Conservation (phyloP, 345 rosid species). For the Acer campestre region DNA sequence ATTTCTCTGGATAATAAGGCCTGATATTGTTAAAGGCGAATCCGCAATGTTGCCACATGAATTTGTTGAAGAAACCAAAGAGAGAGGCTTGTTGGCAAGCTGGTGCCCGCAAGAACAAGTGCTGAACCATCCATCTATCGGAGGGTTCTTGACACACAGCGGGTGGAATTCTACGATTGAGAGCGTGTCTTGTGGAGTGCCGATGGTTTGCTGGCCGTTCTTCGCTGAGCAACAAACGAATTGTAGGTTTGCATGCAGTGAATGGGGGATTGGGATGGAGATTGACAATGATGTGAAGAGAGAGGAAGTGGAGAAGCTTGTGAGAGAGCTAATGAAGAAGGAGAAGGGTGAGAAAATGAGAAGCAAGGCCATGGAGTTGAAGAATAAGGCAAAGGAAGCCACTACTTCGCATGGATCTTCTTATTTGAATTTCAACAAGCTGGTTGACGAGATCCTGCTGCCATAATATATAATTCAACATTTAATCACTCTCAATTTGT, state of each 20-base stretch:
- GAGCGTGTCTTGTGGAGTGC: neutral
- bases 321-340: neutral
- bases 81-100: neutral
- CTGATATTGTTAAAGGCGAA: neutral
- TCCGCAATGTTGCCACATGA: neutral
- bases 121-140: neutral
- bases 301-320: neutral
- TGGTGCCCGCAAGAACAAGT: neutral
- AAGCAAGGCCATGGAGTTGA: neutral
- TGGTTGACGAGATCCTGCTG: neutral
- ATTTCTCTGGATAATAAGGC: neutral
- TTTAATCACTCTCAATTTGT: neutral
- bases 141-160: neutral
- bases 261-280: neutral
- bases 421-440: neutral
- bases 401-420: neutral
- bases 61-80: neutral
- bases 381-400: neutral
- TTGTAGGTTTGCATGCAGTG: neutral
- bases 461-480: neutral
- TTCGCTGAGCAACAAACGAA: neutral
- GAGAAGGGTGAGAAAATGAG: neutral
- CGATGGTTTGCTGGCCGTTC: neutral
- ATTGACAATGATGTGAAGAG: slow-evolving; percentile 2
- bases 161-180: neutral